A percentile compares a stretch with the other conserved stretches of the same genome.
Conservation (phyloP, 805 yeast genomes). For the Spathaspora girioi region DNA sequence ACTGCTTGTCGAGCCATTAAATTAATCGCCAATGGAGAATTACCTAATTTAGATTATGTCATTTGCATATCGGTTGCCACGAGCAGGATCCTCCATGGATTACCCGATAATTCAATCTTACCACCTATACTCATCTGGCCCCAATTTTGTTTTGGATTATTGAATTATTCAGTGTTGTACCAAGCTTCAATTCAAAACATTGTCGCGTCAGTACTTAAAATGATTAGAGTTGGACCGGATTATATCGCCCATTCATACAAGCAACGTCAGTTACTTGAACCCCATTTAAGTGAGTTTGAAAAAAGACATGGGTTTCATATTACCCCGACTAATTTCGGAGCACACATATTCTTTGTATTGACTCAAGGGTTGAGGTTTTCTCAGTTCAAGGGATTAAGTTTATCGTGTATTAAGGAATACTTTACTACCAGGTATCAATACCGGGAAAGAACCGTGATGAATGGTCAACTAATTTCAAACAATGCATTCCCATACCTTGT, state of each 20-base stretch:
- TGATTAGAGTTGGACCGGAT: slow-evolving; percentile 17
- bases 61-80: slow-evolving; percentile 43
- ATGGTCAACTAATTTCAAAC: slow-evolving; percentile 4
- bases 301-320: slow-evolving; percentile 32
- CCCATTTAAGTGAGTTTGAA: slow-evolving; percentile 43
- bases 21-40: slow-evolving; percentile 19
- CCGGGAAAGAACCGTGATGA: slow-evolving; percentile 10
- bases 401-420: slow-evolving; percentile 40
- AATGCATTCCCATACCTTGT: slow-evolving; percentile 22
- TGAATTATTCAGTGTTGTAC: slow-evolving; percentile 26
- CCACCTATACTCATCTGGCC: slow-evolving; percentile 52
- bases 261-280: slow-evolving; percentile 36
- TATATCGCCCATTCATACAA: slow-evolving; percentile 26
- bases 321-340: slow-evolving; percentile 46
- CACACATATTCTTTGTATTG: slow-evolving; percentile 43
- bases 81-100: slow-evolving; percentile 46
- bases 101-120: slow-evolving; percentile 42
- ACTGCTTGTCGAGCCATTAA: slow-evolving; percentile 31
- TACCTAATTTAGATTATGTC: slow-evolving; percentile 23
- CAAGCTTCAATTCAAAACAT: slow-evolving; percentile 31
- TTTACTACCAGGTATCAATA: slow-evolving; percentile 42
- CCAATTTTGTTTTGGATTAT: slow-evolving; percentile 24
- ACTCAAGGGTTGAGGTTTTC: slow-evolving; percentile 60
- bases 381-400: slow-evolving; percentile 48
- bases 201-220: slow-evolving; percentile 22